phyloP scores from a whole-genome alignment of 192 early-diverging fungal genomes.

The Coemansia sp. region DNA sequence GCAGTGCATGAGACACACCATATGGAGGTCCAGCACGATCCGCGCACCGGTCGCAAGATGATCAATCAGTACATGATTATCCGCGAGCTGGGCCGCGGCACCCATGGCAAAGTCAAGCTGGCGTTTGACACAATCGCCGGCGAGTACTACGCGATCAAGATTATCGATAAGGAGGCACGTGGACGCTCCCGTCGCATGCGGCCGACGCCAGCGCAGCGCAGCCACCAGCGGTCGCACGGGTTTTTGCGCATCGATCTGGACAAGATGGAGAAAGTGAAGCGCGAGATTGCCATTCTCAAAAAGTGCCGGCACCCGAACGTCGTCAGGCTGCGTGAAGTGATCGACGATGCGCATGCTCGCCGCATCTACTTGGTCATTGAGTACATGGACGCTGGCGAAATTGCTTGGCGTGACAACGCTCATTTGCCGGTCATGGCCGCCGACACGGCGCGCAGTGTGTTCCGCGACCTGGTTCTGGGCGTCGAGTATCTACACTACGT shows the following conservation, averaged over 20 bases:
- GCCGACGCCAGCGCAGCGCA: conserved; percentile 17
- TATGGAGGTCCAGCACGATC: conserved; percentile 82
- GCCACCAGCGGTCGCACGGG: conserved; percentile 30
- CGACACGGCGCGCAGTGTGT: conserved; percentile 72
- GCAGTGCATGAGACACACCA: conserved; percentile 79
- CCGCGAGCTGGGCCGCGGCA: conserved; percentile 86
- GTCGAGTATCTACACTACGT: conserved; percentile 93
- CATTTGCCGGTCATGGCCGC: conserved; percentile 64
- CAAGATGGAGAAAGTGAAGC: conserved; percentile 78
- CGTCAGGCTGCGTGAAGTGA: conserved; percentile 86
- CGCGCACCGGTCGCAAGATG: conserved; percentile 85
- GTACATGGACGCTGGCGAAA: conserved; percentile 90
- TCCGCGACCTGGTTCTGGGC: conserved; percentile 85
- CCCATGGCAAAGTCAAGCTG: conserved; percentile 96
- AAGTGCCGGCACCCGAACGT: conserved; percentile 93
- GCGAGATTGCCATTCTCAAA: conserved; percentile 95
- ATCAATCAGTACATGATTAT: conserved; percentile 95
- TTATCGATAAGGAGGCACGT: conserved; percentile 56
- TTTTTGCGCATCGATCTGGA: conserved; percentile 51
- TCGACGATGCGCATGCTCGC: conserved; percentile 86
- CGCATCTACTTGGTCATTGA: conserved; percentile 95
- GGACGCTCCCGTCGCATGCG: conserved; percentile 45
- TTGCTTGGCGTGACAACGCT: conserved; percentile 75
- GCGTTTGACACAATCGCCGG: conserved; percentile 78
- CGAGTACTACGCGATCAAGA: conserved; percentile 61